Conservation (phyloP, 192 early-diverging fungal genomes). For the Backusella psychrophila region DNA sequence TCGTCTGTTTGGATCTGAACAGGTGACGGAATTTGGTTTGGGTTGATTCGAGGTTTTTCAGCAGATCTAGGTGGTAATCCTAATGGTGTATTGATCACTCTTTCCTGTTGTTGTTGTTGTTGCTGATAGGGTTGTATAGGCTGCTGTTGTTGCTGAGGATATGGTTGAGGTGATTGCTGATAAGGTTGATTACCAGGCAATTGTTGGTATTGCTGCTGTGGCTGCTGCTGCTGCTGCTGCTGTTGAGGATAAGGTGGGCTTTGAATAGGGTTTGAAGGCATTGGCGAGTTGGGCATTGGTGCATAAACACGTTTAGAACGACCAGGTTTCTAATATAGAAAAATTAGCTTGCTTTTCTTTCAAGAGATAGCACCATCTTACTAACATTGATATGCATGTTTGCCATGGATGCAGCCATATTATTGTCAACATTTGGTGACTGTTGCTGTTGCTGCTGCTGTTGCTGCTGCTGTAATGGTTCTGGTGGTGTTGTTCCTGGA, state of each 20-base stretch:
- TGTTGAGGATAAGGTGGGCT: constrained; percentile 4
- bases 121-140: constrained; percentile 12
- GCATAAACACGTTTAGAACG: constrained; percentile 22
- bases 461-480: background rate
- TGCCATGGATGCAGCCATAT: background rate
- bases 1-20: constrained; percentile 73
- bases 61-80: constrained; percentile 28
- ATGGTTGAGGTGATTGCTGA: constrained; percentile 9
- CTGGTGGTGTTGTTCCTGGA: background rate
- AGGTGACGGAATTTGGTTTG: constrained; percentile 92
- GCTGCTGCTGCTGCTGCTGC: constrained; percentile 21
- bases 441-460: background rate
- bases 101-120: constrained; percentile 29
- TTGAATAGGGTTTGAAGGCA: background rate
- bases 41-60: constrained; percentile 77
- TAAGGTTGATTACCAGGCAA: too few relatives aligned
- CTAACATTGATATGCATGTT: background rate
- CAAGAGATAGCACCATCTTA: background rate
- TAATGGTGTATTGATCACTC: constrained; percentile 33
- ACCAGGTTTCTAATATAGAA: constrained; percentile 11
- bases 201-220: constrained; percentile 27
- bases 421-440: background rate
- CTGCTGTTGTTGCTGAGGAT: constrained; percentile 19
- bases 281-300: background rate
- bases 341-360: background rate